Conservation (phyloP, 1,284 basidiomycete genomes). For the Caloboletus firmus region DNA sequence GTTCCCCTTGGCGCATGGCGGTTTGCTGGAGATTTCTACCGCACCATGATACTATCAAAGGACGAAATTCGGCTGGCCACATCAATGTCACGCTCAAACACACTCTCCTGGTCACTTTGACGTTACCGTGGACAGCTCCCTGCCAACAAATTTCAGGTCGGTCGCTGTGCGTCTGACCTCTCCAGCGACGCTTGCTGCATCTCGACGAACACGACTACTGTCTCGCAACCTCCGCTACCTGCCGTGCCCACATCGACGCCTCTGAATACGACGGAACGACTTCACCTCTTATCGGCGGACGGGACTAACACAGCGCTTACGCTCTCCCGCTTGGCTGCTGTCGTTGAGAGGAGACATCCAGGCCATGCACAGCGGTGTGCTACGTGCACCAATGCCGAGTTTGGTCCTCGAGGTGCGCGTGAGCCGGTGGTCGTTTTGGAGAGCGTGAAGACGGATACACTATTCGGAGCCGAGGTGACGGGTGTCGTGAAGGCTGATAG, state of each 20-base stretch:
- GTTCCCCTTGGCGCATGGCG: constrained; percentile 65
- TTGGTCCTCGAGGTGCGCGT: constrained; percentile 86
- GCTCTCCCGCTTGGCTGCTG: constrained; percentile 62
- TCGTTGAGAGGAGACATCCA: constrained; percentile 59
- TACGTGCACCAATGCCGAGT: constrained; percentile 86
- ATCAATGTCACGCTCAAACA: constrained; percentile 51
- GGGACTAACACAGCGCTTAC: constrained; percentile 60
- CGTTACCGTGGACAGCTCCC: constrained; percentile 46
- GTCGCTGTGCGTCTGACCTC: constrained; percentile 56
- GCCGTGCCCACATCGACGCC: constrained; percentile 50
- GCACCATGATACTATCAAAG: constrained; percentile 54
- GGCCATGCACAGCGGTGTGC: constrained; percentile 51
- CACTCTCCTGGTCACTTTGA: constrained; percentile 49
- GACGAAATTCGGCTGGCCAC: constrained; percentile 46
- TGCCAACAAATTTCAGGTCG: constrained; percentile 44
- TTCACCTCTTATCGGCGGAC: constrained; percentile 63
- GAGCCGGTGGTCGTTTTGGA: constrained; percentile 77
- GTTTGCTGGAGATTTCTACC: constrained; percentile 73
- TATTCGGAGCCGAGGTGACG: constrained; percentile 65
- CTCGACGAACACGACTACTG: constrained; percentile 58
- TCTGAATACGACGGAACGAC: constrained; percentile 58
- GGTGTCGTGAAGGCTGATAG: constrained; percentile 72
- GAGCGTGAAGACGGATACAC: constrained; percentile 96
- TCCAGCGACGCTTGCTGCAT: constrained; percentile 49
- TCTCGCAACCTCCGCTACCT: constrained; percentile 63